A percentile compares a stretch with the other conserved stretches of the same genome.
Evolutionary conservation across 2,329 filamentous ascomycete species (phyloP).

Genomic region (Calonectria pauciramosa): DNA sequence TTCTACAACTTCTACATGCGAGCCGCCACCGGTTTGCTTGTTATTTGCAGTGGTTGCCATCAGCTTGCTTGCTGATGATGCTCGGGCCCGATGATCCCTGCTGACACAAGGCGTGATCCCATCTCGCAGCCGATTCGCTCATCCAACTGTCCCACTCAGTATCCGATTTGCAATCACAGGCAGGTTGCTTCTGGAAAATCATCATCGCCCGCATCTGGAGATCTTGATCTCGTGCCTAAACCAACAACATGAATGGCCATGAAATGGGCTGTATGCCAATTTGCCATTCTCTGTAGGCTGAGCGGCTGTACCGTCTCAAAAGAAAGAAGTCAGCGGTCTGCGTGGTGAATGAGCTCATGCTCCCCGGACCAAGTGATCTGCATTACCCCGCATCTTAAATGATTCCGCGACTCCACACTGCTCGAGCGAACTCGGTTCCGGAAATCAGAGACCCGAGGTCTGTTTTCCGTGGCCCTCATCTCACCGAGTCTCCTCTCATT

Average conservation of each 20-base stretch:
- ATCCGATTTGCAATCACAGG: background rate
- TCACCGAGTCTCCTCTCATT: no score
- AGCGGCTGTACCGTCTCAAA: background rate
- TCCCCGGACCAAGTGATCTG: background rate
- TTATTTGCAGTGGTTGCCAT: background rate
- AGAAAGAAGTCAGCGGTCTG: background rate
- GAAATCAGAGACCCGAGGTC: background rate
- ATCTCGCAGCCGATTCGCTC: background rate
- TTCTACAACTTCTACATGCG: background rate
- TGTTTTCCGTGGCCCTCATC: background rate
- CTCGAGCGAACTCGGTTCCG: background rate
- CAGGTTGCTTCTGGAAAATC: background rate
- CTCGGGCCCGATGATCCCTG: background rate
- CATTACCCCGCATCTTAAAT: background rate
- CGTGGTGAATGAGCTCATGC: background rate
- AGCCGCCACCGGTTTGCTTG: background rate
- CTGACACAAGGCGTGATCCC: background rate
- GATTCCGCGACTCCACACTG: background rate
- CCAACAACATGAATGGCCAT: background rate
- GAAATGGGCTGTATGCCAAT: background rate
- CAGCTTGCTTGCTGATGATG: background rate
- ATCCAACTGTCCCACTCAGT: background rate
- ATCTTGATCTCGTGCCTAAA: background rate
- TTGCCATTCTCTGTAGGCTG: background rate
- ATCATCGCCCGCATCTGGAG: background rate